Percentiles rank a stretch among this genome's conserved stretches.
phyloP scores from a whole-genome alignment of 164 flowering plant genomes.

The Nelumbo lutea region DNA sequence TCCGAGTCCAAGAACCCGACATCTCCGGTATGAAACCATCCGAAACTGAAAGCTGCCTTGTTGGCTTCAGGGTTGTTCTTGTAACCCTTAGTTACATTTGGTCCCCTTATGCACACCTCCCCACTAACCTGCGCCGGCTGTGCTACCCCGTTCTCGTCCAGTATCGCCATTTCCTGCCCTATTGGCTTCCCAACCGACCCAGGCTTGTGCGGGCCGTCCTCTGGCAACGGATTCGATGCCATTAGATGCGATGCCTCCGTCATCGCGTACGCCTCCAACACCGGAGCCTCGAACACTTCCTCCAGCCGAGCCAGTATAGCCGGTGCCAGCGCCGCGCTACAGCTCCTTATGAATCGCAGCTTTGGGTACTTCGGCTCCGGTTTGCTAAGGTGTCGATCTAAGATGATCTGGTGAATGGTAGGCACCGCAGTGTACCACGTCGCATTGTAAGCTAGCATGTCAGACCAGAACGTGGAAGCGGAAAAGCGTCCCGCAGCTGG shows the following conservation, averaged over 20 bases:
- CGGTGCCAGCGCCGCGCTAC: slow-evolving; percentile 52
- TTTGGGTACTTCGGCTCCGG: slow-evolving; percentile 53
- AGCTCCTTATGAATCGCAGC: slow-evolving; percentile 64
- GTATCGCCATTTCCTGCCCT: too few relatives aligned
- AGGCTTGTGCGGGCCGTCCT: too few relatives aligned
- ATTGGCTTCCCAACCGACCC: too few relatives aligned
- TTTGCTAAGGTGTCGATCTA: slow-evolving; percentile 12
- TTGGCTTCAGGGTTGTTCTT: slow-evolving; percentile 87
- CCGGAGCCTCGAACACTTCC: slow-evolving; percentile 56
- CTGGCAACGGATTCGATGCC: not conserved
- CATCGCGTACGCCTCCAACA: slow-evolving; percentile 72
- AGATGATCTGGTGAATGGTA: not conserved
- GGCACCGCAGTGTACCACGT: slow-evolving; percentile 89
- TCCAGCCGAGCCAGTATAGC: slow-evolving; percentile 41
- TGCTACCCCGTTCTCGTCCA: too few relatives aligned
- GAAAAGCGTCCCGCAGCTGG: slow-evolving; percentile 92
- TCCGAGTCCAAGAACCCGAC: slow-evolving; percentile 70
- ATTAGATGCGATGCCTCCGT: slow-evolving; percentile 24
- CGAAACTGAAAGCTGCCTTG: slow-evolving; percentile 7
- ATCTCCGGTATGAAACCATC: slow-evolving; percentile 73
- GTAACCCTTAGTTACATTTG: slow-evolving; percentile 82
- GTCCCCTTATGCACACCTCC: slow-evolving; percentile 90
- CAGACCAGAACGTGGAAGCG: slow-evolving; percentile 83
- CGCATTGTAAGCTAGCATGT: slow-evolving; percentile 59
- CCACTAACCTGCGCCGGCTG: slow-evolving; percentile 25